Conservation (phyloP, 2,329 filamentous ascomycete genomes). For the Colletotrichum falcatum region DNA sequence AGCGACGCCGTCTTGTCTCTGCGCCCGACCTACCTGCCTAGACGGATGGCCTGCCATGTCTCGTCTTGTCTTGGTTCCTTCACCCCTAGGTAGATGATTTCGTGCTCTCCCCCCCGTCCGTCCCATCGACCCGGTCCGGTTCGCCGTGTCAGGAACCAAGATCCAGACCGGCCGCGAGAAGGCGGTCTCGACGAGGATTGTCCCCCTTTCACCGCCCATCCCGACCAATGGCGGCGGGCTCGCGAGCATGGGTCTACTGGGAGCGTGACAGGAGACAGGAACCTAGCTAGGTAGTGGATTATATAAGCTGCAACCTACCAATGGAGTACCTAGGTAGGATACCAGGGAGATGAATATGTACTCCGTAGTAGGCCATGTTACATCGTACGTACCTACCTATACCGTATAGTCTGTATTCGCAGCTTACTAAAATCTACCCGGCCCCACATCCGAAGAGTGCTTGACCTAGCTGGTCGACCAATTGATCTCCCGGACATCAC, state of each 20-base stretch:
- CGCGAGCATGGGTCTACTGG: not conserved
- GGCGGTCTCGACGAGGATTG: not conserved
- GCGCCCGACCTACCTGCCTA: not conserved
- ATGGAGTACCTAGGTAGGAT: too few relatives aligned
- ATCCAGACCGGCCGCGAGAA: not conserved
- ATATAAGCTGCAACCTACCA: too few relatives aligned
- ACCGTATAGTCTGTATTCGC: too few relatives aligned
- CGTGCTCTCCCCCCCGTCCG: not conserved
- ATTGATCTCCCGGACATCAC: not conserved
- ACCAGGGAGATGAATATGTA: too few relatives aligned
- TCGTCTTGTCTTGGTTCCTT: constrained; percentile 9
- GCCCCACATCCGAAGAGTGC: constrained; percentile 22
- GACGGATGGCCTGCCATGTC: not conserved
- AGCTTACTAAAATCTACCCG: not conserved
- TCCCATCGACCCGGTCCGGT: not conserved
- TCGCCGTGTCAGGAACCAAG: not conserved
- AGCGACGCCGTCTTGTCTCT: not conserved
- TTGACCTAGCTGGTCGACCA: not conserved
- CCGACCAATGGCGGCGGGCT: not conserved
- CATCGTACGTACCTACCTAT: too few relatives aligned
- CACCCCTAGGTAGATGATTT: not conserved
- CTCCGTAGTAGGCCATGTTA: too few relatives aligned
- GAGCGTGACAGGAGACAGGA: constrained; percentile 24
- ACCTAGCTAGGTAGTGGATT: too few relatives aligned
- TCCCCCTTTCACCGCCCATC: not conserved